phyloP scores from a whole-genome alignment of 202 grass and related monocot genomes.

The Brachypodium distachyon region DNA sequence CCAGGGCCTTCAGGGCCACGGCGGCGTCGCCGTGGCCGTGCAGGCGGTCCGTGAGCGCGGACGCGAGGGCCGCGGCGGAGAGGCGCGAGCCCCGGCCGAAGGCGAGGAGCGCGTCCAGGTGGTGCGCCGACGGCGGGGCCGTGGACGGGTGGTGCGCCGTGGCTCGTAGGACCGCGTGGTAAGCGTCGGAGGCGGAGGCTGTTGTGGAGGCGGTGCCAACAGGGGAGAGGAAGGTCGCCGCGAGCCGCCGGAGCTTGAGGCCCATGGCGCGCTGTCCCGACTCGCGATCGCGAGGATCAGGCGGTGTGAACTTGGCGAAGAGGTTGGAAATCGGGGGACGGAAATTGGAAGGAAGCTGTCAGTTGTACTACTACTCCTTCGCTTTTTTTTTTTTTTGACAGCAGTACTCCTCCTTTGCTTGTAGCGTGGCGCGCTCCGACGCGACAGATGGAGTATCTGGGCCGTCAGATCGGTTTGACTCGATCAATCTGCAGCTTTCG shows the following conservation, averaged over 20 bases:
- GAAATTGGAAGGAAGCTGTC: background rate
- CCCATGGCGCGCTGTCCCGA: conserved; percentile 66
- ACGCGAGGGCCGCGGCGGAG: conserved; percentile 36
- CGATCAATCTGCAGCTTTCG: background rate
- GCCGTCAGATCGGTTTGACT: conserved; percentile 10
- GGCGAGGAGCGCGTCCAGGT: conserved; percentile 67
- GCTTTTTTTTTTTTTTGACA: too few species aligned
- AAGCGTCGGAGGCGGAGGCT: conserved; percentile 28
- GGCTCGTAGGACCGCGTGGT: conserved; percentile 53
- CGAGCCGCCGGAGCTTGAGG: conserved; percentile 50
- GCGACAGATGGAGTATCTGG: background rate
- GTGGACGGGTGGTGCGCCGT: conserved; percentile 60
- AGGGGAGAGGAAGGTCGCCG: conserved; percentile 42
- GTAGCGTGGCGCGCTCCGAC: background rate
- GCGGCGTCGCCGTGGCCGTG: conserved; percentile 39
- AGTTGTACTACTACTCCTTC: background rate
- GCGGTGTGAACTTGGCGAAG: background rate
- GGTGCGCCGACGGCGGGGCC: conserved; percentile 34
- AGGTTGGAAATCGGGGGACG: background rate
- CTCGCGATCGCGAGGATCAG: background rate
- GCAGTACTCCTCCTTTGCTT: too few species aligned
- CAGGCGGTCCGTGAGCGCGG: conserved; percentile 54
- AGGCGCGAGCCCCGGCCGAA: conserved; percentile 83
- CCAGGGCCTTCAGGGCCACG: conserved; percentile 78
- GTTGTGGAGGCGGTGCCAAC: background rate